Percentiles rank a stretch among this genome's conserved stretches.
phyloP scores from a whole-genome alignment of 345 rosid species.

The Theobroma cacao region DNA sequence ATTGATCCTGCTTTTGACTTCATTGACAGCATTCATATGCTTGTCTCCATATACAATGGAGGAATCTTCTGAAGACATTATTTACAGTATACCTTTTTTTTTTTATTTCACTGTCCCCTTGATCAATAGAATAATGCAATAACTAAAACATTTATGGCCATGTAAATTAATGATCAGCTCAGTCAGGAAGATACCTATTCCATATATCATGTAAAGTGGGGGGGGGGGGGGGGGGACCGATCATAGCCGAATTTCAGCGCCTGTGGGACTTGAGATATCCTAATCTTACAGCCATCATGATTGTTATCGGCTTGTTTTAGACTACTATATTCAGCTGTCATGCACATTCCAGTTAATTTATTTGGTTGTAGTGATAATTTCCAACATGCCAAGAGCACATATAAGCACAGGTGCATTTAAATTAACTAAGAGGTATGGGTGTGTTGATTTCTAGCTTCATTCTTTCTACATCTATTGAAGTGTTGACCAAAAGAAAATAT shows the following conservation, averaged over 20 bases:
- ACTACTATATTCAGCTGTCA: not conserved
- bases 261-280: not conserved
- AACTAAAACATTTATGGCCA: slow-evolving; percentile 17
- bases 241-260: not conserved
- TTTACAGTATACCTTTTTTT: not conserved
- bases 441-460: too few relatives aligned
- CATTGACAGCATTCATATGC: slow-evolving; percentile 12
- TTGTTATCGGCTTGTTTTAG: not conserved
- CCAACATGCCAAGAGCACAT: not conserved
- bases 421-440: too few relatives aligned
- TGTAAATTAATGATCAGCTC: slow-evolving; percentile 5
- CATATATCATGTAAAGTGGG: slow-evolving; percentile 7
- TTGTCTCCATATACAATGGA: slow-evolving; percentile 21
- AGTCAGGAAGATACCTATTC: slow-evolving; percentile 3
- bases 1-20: not conserved
- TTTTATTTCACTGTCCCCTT: not conserved
- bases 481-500: too few relatives aligned
- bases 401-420: not conserved
- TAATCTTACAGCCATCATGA: not conserved
- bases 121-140: slow-evolving; percentile 4
- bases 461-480: not conserved
- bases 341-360: not conserved
- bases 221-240: not conserved
- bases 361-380: not conserved
- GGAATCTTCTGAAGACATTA: slow-evolving; percentile 20